Conservation (phyloP, 495 filamentous ascomycete species). For the Aspergillus heteromorphus region DNA sequence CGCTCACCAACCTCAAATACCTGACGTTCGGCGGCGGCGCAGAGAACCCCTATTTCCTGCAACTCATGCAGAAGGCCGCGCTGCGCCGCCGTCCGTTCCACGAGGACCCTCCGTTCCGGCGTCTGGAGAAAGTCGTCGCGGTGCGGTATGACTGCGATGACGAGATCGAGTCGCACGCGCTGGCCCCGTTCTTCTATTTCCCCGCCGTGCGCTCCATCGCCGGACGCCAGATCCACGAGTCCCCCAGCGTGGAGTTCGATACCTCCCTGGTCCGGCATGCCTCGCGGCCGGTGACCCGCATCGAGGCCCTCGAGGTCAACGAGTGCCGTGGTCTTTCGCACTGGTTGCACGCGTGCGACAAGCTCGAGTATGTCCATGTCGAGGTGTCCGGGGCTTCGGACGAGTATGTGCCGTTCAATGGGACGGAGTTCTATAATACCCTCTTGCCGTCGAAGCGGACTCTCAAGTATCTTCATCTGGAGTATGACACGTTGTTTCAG, state of each 20-base stretch:
- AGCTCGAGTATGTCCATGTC: background rate
- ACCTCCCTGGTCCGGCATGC: background rate
- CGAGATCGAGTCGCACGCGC: background rate
- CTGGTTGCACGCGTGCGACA: background rate
- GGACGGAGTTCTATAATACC: background rate
- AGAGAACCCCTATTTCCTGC: too few species aligned
- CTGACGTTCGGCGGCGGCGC: background rate
- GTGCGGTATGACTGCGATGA: background rate
- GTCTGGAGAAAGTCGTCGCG: background rate
- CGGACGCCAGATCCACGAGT: background rate
- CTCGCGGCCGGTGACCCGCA: background rate
- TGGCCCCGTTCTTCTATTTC: conserved; percentile 2
- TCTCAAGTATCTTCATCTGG: background rate
- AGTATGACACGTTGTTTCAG: background rate
- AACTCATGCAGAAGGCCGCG: background rate
- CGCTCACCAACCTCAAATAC: background rate
- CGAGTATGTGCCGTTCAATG: background rate
- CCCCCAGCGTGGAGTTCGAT: background rate
- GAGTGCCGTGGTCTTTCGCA: background rate
- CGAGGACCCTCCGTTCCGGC: background rate
- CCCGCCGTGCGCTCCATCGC: background rate
- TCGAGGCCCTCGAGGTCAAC: background rate
- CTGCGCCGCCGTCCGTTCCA: background rate
- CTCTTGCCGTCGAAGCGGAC: background rate
- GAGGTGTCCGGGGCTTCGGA: background rate